These are phyloP conservation scores for Domatiomyces catenatus DNA, from an alignment of 2,329 filamentous ascomycete genomes.

Conservation along the genomic window DNA sequence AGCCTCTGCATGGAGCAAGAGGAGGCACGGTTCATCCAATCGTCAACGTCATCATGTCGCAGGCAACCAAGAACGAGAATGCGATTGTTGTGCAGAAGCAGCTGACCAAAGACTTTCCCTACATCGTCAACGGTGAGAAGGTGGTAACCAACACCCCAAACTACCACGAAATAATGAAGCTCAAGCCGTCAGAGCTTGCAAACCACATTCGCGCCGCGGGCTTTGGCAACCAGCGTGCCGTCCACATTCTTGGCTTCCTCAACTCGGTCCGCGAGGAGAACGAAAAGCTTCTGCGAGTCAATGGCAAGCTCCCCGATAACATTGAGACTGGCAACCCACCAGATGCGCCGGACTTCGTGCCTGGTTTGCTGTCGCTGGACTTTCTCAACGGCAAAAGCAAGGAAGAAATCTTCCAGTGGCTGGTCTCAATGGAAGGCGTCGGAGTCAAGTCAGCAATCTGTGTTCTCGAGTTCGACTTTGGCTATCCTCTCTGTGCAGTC, in stretches of 20 bases:
- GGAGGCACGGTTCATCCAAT: constrained; percentile 11
- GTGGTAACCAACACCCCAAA: constrained; percentile 14
- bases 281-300: background rate
- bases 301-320: background rate
- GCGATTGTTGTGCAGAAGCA: constrained; percentile 10
- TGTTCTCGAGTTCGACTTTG: constrained; percentile 47
- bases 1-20: constrained; percentile 11
- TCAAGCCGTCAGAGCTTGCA: constrained; percentile 5
- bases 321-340: constrained; percentile 7
- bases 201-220: background rate
- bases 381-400: constrained; percentile 12
- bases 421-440: constrained; percentile 34
- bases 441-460: constrained; percentile 50
- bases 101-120: constrained; percentile 12
- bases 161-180: constrained; percentile 12
- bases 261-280: constrained; percentile 1
- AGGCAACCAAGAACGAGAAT: constrained; percentile 12
- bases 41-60: constrained; percentile 14
- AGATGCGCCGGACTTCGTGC: constrained; percentile 11
- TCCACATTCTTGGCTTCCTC: constrained; percentile 1
- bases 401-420: constrained; percentile 10
- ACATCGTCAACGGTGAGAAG: constrained; percentile 8
- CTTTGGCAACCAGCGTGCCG: constrained; percentile 1
- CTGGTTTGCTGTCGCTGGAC: constrained; percentile 16
- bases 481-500: constrained; percentile 47